Evolutionary conservation across 164 flowering plant genomes (phyloP), one percentile per base, ranked within the genome.

Genomic region (Piper betle): DNA sequence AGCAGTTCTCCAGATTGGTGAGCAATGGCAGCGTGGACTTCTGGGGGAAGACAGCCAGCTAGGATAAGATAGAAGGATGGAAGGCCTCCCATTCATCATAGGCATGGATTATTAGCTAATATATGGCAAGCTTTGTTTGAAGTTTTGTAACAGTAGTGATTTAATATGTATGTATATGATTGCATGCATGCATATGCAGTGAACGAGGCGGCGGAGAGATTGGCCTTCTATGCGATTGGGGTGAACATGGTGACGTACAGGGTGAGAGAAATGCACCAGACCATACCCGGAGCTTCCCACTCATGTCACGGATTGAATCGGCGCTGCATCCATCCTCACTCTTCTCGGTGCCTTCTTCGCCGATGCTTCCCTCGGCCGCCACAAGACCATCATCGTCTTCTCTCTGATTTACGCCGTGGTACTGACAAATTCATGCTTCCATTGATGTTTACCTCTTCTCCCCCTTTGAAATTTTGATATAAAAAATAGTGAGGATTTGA

Each of bases 181-280:
- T 16, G 16, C 5, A 16, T 1, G 11, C 13, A 1, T 20, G 1
- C 1, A 4, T 8, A 25, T 48, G 67, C 62, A 86, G 94, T 71
- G 71, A 84, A 82, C 62, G 94, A 84, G 78, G 83, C 83, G 41
- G 88, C 90, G 11, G 94, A 87, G 74, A 80, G 91, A 57, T 60
- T 85, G 63, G 85, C 87, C 2, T 85, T 81, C 62, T 85, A 65
- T 39, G 73, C 88, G 10, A 64, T 83, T 46, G 88, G 81, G 6
- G 88, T 85, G 69, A 83, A 68, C 72, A 72, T 87, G 81, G 88
- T 80, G 66, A 42, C 76, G 11, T 87, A 84, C 66, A 66, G 84
- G 66, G 74, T 78, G 0, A 0, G 11, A 12, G 79, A 80, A 55
- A 85, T 87, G 91, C 74, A 75, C 16, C 71, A 80, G 37, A 62